A percentile compares a stretch with the other conserved stretches of the same genome.
phyloP scores from a whole-genome alignment of 2,329 filamentous ascomycete species.

The Lizonia empirigonia region DNA sequence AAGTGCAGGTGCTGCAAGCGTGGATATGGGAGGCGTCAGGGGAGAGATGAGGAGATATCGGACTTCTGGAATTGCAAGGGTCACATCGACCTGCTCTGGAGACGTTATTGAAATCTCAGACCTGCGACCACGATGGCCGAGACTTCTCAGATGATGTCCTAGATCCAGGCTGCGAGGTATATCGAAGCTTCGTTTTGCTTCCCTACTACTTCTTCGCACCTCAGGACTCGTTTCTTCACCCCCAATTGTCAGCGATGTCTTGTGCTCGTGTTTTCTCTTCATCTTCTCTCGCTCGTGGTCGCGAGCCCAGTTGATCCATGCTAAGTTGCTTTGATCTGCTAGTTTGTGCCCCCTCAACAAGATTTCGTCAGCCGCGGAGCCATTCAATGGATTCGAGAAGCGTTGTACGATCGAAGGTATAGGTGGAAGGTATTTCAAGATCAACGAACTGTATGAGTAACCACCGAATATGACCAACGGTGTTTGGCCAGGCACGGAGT shows the following conservation, averaged over 20 bases:
- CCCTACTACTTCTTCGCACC: constrained; percentile 50
- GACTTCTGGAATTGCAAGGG: constrained; percentile 28
- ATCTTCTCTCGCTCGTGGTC: constrained; percentile 27
- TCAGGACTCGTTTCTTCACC: constrained; percentile 55
- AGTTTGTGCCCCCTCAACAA: constrained; percentile 71
- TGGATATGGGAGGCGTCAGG: constrained; percentile 52
- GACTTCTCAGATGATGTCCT: constrained; percentile 31
- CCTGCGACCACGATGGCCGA: constrained; percentile 33
- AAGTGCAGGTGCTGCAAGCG: constrained; percentile 41
- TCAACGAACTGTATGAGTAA: constrained; percentile 89
- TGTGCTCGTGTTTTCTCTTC: constrained; percentile 38
- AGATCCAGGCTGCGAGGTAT: constrained; percentile 45
- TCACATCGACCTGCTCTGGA: constrained; percentile 3
- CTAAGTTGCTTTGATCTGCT: constrained; percentile 65
- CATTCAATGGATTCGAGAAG: constrained; percentile 61
- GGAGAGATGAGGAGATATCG: constrained; percentile 56
- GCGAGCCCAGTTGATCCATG: constrained; percentile 43
- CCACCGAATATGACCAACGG: constrained; percentile 68
- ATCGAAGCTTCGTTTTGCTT: constrained; percentile 44
- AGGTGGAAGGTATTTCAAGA: constrained; percentile 74
- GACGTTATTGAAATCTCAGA: constrained; percentile 13
- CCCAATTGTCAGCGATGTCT: constrained; percentile 48
- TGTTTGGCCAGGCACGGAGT: not conserved
- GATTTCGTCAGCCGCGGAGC: constrained; percentile 70
- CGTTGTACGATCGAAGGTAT: constrained; percentile 60